These are phyloP conservation scores for Castanopsis chinensis DNA, from an alignment of 306 rosid genomes.

Conservation along the genomic window DNA sequence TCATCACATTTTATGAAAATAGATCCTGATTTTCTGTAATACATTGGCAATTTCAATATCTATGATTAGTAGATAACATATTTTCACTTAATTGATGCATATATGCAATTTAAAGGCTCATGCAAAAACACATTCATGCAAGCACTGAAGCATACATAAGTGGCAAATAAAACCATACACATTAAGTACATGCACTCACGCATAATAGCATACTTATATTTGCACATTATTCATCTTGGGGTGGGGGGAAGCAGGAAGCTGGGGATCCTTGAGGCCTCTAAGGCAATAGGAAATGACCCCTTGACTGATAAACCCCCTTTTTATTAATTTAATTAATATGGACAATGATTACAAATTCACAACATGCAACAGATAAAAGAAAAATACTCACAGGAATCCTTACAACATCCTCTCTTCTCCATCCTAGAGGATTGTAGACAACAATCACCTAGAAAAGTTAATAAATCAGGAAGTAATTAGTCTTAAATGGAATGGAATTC, in stretches of 20 bases:
- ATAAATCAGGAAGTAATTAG: slow-evolving; percentile 10
- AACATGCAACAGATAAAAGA: slow-evolving; percentile 1
- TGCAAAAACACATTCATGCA: not conserved
- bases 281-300: no score
- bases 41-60: not conserved
- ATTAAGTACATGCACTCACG: not conserved
- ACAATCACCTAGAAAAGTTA: slow-evolving; percentile 32
- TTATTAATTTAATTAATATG: not conserved
- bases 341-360: not conserved
- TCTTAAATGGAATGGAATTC: slow-evolving; percentile 4
- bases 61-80: not conserved
- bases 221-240: not conserved
- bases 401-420: slow-evolving; percentile 46
- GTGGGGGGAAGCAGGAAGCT: no score
- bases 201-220: not conserved
- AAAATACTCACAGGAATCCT: slow-evolving; percentile 47
- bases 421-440: slow-evolving; percentile 56
- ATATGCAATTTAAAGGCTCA: not conserved
- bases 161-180: not conserved
- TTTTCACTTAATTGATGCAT: not conserved
- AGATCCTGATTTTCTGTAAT: not conserved
- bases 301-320: no score
- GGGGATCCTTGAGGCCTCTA: no score
- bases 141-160: not conserved
- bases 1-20: not conserved